These are phyloP conservation scores for Fraxinus pennsylvanica DNA, from an alignment of 257 asterid genomes.

Conservation along the genomic window DNA sequence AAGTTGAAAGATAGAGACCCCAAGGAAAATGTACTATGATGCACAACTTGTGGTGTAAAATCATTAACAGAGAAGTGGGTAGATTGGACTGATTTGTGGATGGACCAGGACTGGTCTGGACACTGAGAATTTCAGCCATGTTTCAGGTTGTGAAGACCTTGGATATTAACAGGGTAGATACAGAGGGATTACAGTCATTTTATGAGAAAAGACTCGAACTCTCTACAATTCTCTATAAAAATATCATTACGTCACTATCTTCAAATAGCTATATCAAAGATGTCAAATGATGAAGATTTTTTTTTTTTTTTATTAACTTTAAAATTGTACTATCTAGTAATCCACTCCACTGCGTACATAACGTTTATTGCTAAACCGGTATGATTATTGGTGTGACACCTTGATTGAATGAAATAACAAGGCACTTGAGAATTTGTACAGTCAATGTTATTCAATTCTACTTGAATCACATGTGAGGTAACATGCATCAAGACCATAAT, in stretches of 20 bases:
- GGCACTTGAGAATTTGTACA: not conserved
- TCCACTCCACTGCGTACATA: not conserved
- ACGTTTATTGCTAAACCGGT: not conserved
- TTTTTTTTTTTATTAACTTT: not conserved
- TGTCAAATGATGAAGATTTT: not conserved
- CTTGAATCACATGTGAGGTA: not conserved
- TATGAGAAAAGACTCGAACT: not conserved
- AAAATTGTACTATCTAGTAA: not conserved
- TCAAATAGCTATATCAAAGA: not conserved
- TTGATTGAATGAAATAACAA: not conserved
- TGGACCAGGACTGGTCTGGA: not conserved
- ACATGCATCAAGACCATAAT: conserved; percentile 7
- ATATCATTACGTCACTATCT: not conserved
- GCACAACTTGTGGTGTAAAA: not conserved
- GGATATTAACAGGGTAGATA: not conserved
- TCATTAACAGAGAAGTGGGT: not conserved
- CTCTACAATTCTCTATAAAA: not conserved
- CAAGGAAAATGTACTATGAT: not conserved
- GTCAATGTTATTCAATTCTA: not conserved
- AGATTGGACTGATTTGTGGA: not conserved
- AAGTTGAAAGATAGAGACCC: not conserved
- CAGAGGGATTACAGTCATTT: not conserved
- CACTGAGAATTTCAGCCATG: not conserved
- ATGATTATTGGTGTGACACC: not conserved
- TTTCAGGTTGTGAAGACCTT: not conserved